Conservation (phyloP, 2,329 filamentous ascomycete genomes). For the Trichoderma pleuroti region DNA sequence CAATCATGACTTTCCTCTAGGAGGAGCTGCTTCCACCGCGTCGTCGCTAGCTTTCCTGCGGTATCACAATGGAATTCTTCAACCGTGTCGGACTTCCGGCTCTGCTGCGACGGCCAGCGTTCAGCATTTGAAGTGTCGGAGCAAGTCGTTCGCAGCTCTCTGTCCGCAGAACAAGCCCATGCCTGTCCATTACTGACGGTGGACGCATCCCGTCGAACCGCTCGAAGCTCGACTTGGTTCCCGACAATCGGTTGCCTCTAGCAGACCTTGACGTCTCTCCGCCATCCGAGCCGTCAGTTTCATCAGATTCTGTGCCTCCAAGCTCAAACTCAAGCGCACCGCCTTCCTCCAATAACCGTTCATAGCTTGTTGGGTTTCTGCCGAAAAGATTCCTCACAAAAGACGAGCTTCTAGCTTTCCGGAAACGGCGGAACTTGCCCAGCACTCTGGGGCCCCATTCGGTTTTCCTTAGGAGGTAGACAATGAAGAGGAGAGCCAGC, state of each 20-base stretch:
- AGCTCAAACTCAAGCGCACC: constrained; percentile 75
- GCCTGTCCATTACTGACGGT: constrained; percentile 55
- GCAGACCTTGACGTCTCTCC: constrained; percentile 55
- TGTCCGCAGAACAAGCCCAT: constrained; percentile 73
- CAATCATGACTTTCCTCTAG: neutral
- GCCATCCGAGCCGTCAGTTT: constrained; percentile 62
- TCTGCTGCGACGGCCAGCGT: constrained; percentile 55
- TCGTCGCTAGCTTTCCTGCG: constrained; percentile 1
- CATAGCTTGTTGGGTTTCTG: constrained; percentile 59
- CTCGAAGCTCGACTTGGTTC: constrained; percentile 57
- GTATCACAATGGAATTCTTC: constrained; percentile 52
- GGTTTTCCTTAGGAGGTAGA: constrained; percentile 74
- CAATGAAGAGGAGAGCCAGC: constrained; percentile 64
- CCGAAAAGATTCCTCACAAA: constrained; percentile 64
- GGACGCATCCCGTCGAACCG: constrained; percentile 47
- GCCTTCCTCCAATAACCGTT: constrained; percentile 81
- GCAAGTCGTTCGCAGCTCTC: constrained; percentile 80
- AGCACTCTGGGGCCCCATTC: constrained; percentile 56
- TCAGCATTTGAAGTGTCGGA: constrained; percentile 52
- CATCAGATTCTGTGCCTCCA: constrained; percentile 60
- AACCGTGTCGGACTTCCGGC: constrained; percentile 55
- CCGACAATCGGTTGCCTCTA: constrained; percentile 63
- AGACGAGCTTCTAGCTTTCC: constrained; percentile 38
- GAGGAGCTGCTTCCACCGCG: neutral
- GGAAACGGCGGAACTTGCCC: constrained; percentile 29